phyloP scores from a whole-genome alignment of 352 stramenopile genomes.

The Poterioochromonas sp. region DNA sequence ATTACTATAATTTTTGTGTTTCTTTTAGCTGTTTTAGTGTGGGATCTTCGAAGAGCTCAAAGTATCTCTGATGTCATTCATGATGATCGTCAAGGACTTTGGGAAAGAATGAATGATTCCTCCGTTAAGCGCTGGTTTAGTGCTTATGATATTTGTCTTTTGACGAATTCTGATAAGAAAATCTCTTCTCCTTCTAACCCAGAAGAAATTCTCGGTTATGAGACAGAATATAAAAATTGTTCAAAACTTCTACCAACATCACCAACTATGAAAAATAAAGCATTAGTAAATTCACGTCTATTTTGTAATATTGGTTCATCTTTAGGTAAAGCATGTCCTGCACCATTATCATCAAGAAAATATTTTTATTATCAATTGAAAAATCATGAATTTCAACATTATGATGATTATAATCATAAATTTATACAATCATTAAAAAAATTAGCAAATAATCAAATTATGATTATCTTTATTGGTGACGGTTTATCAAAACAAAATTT shows the following conservation, averaged over 20 bases:
- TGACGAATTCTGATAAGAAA: background rate
- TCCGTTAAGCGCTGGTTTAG: background rate
- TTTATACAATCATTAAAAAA: background rate
- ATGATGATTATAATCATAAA: background rate
- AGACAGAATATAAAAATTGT: background rate
- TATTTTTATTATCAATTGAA: background rate
- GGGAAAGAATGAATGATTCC: conserved; percentile 18
- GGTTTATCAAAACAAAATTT: conserved; percentile 26
- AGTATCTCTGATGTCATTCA: conserved; percentile 16
- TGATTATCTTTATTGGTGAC: conserved; percentile 22
- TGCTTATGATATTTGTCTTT: conserved; percentile 7
- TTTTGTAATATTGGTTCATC: conserved; percentile 16
- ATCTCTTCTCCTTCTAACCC: background rate
- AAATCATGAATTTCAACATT: too few relatives aligned
- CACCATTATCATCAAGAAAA: background rate
- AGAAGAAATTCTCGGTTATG: background rate
- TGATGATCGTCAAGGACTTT: background rate
- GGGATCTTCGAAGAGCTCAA: background rate
- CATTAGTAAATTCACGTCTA: background rate
- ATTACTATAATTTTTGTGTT: background rate
- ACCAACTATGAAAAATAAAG: background rate
- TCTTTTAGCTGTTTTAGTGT: background rate
- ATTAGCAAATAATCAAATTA: background rate
- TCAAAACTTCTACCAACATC: background rate
- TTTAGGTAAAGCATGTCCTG: conserved; percentile 4